A percentile compares a stretch with the other conserved stretches of the same genome.
phyloP scores from a whole-genome alignment of 2,329 filamentous ascomycete genomes.

The Fusarium tricinctum region DNA sequence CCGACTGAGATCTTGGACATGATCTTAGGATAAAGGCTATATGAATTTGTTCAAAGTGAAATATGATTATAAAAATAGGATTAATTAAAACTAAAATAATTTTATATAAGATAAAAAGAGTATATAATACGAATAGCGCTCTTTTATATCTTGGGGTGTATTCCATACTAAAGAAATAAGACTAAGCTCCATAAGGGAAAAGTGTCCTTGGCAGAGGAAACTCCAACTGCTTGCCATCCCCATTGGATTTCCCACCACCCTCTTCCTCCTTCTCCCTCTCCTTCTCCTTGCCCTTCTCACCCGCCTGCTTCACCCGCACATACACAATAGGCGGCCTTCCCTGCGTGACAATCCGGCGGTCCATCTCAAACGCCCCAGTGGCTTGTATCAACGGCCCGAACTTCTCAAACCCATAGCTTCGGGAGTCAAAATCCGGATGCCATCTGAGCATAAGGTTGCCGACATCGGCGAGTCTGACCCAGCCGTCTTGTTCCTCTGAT shows the following conservation, averaged over 20 bases:
- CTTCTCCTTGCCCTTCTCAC: neutral
- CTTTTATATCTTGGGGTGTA: too few relatives aligned
- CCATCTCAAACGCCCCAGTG: fast-evolving
- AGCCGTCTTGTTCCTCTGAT: constrained; percentile 47
- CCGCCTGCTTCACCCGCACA: neutral
- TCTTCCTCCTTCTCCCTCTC: too few relatives aligned
- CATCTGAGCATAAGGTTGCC: constrained; percentile 47
- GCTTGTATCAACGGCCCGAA: constrained; percentile 33
- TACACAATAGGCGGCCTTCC: neutral
- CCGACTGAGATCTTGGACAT: too few relatives aligned
- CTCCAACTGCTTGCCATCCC: neutral
- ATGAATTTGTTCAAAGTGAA: too few relatives aligned
- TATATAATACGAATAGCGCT: too few relatives aligned
- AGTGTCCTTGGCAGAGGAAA: neutral
- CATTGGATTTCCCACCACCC: neutral
- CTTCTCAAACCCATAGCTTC: constrained; percentile 49
- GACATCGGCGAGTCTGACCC: constrained; percentile 49
- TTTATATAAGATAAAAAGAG: too few relatives aligned
- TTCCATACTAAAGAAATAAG: neutral
- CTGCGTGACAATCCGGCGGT: neutral
- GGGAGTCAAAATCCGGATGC: constrained; percentile 52
- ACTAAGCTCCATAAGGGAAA: neutral
- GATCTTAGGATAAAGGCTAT: too few relatives aligned
- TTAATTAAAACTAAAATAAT: too few relatives aligned
- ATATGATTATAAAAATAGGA: too few relatives aligned